Evolutionary conservation across 768 basidiomycete genomes (phyloP), one percentile per base, ranked within the genome.

Genomic region (Agaricus blazei): DNA sequence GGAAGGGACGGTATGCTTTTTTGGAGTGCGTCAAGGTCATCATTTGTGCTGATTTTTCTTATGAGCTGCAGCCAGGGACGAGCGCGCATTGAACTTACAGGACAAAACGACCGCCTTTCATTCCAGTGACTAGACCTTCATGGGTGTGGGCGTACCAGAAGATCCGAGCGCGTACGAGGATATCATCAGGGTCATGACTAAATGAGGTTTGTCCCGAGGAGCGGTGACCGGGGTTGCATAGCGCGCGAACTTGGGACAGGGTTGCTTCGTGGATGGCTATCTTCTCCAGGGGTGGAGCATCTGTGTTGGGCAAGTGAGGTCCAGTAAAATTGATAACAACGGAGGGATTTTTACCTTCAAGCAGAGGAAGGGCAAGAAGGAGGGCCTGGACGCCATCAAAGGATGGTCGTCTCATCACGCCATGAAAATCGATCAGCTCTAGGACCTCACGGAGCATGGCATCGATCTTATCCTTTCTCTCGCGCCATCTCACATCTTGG

Each of bases 101-200:
- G 45, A 87, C 74, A 46, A 96, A 76, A 38, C 91, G 85, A 2
- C 91, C 87, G n/a, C 94, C 94, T 48, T 85, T 79, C 56, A 95
- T 76, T 23, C 87, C 94, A 8, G 83, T 88, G 1, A 84, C 83
- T 23, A 94, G 79, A 28, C 91, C 90, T 69, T 96, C 94, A 57
- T 90, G 85, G 26, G 88, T 82, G 59, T 93, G 83, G 6, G 88
- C 84, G 62, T 93, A 96, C 90, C 92, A 96, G 67, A 92, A 95
- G 31, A 95, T 77, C 29, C 93, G 78, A 2, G 90, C 85, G 34
- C 90, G 82, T 34, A 88, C 75, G 45, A 75, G 67, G 36, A 85
- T 82, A 50, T 87, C 81, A 48, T 85, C 83, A 34, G 78, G 74
- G 46, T 74, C 79, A 52, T 77, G 73, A 23, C 82, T n/a, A 12